Conservation (phyloP, 108 stramenopile species). For the Aurantiochytrium sp. region DNA sequence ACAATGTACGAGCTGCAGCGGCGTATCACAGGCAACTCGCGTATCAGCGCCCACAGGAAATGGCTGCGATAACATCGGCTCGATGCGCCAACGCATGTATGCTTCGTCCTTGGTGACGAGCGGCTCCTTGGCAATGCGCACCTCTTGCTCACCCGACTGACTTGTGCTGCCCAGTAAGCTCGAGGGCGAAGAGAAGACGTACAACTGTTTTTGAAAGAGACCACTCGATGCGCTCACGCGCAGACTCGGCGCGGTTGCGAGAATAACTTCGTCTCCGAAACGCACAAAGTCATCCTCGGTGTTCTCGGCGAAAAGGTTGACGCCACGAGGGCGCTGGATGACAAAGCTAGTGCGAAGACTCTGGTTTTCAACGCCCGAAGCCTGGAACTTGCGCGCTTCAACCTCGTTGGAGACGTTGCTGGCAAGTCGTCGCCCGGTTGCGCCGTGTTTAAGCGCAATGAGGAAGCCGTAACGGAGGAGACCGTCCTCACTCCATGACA, state of each 20-base stretch:
- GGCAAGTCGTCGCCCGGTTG: not conserved
- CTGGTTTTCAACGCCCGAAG: not conserved
- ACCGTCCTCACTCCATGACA: not conserved
- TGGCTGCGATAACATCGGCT: not conserved
- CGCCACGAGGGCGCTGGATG: not conserved
- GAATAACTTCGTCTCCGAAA: not conserved
- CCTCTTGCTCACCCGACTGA: not conserved
- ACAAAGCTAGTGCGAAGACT: not conserved
- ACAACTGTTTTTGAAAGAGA: not conserved
- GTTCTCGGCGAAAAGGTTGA: no score
- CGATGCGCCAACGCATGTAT: not conserved
- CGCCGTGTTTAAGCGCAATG: not conserved
- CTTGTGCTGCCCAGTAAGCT: not conserved
- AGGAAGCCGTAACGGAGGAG: not conserved
- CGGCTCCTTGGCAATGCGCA: not conserved
- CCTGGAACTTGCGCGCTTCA: not conserved
- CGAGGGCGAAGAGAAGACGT: not conserved
- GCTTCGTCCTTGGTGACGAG: not conserved
- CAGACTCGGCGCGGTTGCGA: not conserved
- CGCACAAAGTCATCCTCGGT: not conserved
- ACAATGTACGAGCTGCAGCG: not conserved
- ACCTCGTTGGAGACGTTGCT: not conserved
- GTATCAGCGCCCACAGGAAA: not conserved
- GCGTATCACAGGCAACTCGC: not conserved
- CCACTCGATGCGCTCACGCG: not conserved